These are phyloP conservation scores for Pseudocercospora eumusae DNA, from an alignment of 2,329 filamentous ascomycete species.

Conservation along the genomic window DNA sequence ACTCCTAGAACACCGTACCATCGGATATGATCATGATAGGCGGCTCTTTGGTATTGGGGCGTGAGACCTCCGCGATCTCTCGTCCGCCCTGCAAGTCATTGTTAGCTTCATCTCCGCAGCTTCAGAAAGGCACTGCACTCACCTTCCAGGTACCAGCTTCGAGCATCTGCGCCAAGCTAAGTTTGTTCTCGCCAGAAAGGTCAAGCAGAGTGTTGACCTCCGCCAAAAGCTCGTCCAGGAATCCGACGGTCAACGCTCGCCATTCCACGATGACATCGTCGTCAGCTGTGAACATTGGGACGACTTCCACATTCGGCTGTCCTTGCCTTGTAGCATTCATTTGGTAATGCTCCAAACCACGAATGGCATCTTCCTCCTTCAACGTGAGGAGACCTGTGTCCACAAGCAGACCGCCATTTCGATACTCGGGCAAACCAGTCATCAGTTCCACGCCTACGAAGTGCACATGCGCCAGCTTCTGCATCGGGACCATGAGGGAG, in stretches of 20 bases:
- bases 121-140: conserved; percentile 39
- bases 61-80: conserved; percentile 91
- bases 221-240: conserved; percentile 68
- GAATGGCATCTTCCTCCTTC: conserved; percentile 67
- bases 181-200: conserved; percentile 66
- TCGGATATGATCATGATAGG: conserved; percentile 96
- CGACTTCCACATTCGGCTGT: conserved; percentile 70
- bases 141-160: conserved; percentile 99
- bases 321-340: conserved; percentile 72
- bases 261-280: conserved; percentile 81
- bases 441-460: conserved; percentile 81
- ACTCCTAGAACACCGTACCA: conserved; percentile 82
- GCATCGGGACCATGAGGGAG: conserved; percentile 90
- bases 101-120: neutral
- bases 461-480: conserved; percentile 73
- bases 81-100: conserved; percentile 69
- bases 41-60: conserved; percentile 93
- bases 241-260: conserved; percentile 73
- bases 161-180: conserved; percentile 83
- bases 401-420: conserved; percentile 86
- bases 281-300: conserved; percentile 70
- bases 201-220: conserved; percentile 70
- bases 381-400: conserved; percentile 79
- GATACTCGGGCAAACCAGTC: conserved; percentile 87
- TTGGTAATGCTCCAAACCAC: conserved; percentile 69